Conservation (phyloP, 129 eudicot genomes). For the Apium graveolens region DNA sequence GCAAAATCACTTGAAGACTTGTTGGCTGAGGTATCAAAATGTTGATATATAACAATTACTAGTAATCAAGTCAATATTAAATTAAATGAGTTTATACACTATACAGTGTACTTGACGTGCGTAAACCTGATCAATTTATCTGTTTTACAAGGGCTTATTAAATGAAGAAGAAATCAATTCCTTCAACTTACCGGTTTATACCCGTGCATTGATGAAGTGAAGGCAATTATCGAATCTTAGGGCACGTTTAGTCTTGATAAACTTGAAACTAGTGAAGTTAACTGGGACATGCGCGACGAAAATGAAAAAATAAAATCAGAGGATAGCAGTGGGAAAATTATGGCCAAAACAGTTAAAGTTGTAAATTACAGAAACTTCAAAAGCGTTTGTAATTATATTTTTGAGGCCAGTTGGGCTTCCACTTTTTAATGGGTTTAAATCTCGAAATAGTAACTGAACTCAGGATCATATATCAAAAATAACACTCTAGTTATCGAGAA, state of each 20-base stretch:
- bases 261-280: not conserved
- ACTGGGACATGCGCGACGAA: not conserved
- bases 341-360: not conserved
- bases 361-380: no score
- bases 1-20: conserved; percentile 17
- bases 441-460: no score
- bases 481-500: no score
- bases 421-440: no score
- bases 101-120: no score
- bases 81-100: not conserved
- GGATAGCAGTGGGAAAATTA: not conserved
- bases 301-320: not conserved
- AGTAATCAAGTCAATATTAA: no score
- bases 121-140: no score
- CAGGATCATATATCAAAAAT: no score
- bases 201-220: not conserved
- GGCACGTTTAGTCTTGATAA: not conserved
- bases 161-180: not conserved
- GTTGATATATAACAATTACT: no score
- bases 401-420: no score
- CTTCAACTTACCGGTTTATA: not conserved
- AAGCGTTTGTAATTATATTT: no score
- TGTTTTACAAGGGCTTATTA: not conserved
- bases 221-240: not conserved
- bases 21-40: conserved; percentile 20